Percentiles rank a stretch among this genome's conserved stretches.
Evolutionary conservation across 345 rosid species (phyloP).

Genomic region (Trapa bicornis): DNA sequence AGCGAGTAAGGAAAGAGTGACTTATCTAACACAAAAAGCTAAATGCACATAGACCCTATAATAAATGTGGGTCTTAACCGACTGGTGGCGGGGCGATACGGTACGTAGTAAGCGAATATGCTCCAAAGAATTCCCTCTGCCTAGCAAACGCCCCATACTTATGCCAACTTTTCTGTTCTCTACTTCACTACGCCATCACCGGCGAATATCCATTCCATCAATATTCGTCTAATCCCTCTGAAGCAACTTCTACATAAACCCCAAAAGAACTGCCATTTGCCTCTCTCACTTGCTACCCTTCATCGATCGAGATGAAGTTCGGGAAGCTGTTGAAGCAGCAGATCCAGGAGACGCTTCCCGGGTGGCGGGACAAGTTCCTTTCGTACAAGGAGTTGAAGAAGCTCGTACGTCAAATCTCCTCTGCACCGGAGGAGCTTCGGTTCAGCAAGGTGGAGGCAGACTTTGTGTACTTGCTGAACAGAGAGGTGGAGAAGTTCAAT

Average conservation of each 20-base stretch:
- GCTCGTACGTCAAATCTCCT: slow-evolving; percentile 39
- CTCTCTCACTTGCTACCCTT: neutral
- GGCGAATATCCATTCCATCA: slow-evolving; percentile 41
- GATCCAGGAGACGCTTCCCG: slow-evolving; percentile 61
- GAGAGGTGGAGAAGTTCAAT: slow-evolving; percentile 82
- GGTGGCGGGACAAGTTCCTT: slow-evolving; percentile 67
- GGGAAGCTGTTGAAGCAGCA: slow-evolving; percentile 81
- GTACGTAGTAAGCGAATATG: slow-evolving; percentile 36
- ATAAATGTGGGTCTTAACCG: neutral
- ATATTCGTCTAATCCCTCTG: slow-evolving; percentile 25
- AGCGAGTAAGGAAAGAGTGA: neutral
- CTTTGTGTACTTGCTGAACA: slow-evolving; percentile 46
- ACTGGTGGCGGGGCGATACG: neutral
- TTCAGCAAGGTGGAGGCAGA: slow-evolving; percentile 30
- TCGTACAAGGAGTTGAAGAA: slow-evolving; percentile 71
- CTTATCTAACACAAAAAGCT: neutral
- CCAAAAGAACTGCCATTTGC: no score
- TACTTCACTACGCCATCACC: slow-evolving; percentile 37
- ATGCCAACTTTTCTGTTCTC: slow-evolving; percentile 20
- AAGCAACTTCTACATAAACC: neutral
- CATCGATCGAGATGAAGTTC: slow-evolving; percentile 43
- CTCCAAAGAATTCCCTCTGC: slow-evolving; percentile 21
- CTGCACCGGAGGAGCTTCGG: slow-evolving; percentile 9
- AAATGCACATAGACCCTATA: slow-evolving; percentile 1
- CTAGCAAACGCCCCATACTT: slow-evolving; percentile 20